Base-by-base conservation (phyloP, 768 basidiomycete genomes). In the Tylopilus plumbeoviolaceoides region DNA sequence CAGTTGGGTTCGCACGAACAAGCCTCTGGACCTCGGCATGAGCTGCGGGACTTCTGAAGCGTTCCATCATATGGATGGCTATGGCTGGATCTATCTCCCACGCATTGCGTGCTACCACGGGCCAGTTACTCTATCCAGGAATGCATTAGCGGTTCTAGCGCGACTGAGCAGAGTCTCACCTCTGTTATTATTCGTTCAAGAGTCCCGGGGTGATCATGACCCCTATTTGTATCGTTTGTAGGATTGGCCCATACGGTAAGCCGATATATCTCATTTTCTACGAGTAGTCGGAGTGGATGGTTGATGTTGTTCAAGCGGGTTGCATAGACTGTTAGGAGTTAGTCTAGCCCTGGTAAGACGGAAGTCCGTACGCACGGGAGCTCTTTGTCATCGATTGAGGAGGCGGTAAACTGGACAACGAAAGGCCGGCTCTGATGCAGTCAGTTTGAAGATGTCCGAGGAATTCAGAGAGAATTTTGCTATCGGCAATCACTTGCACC, bases 171-270 rank as follows among this genome's bases (percentile, higher is more conserved):
- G 3, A 50, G 7, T 55, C 76, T 63, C 60, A 91, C 92, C 57
- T 87, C 85, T 0, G 78, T 63, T 58, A 87, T 73, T 18, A 78
- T 77, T 56, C 81, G 77, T 67, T 90, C 84, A 17, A 76, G 63
- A 65, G 72, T 74, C 8, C 77, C 78, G 36, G 78, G 60, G 41
- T 86, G 73, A 63, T 92, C 87, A 1, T 68, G 62, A 17, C 87
- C 87, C 57, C 86, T 82, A 59, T 79, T 83, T 5, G 75, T 60
- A 56, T 97, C 95, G 54, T 86, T 88, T 28, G 79, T 77, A 0
- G 92, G 91, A 68, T 98, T 98, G 41, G 76, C 76, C 97, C 97
- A 98, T 8, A 98, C 94, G 5, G 74, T 79, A 40, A 98, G 71
- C 15, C 94, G 80, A 61, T 78, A 83, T 40, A 98, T 84, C 67